Evolutionary conservation across 176 grass and related monocot genomes (phyloP), one percentile per base, ranked within the genome.

Genomic region (Oryza longistaminata): DNA sequence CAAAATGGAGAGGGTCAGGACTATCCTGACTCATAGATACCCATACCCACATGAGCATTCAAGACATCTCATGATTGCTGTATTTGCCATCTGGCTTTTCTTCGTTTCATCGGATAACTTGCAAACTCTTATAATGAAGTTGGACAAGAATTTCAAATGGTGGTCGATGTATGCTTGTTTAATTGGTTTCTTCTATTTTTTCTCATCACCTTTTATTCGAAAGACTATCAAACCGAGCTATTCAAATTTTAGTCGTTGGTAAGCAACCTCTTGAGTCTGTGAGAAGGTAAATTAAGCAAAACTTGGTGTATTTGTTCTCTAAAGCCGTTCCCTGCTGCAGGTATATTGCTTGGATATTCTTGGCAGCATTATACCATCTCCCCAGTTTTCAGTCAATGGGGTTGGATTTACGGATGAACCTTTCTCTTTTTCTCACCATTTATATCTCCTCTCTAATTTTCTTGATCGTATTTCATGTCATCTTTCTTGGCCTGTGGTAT

Each of bases 331-430:
- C 52, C 40, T 70, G 42, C 65, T 88, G 87, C 84, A 99, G 96
- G 96, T 99, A 99, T 64, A 90, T 99, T 81, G 93, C 88, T 46
- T 99, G 96, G 96, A 99, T 99, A 85, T 99, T 96, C 88, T 87
- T 95, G 75, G 93, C 96, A 84, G 93, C 96, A 58, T 87, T 96
- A 68, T 98, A 98, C 82, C 96, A 99, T 85, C 94, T 99, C 72
- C 96, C 96, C n/a, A 99, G 96, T 92, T 99, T 99, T 90, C 93
- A 89, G 71, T 99, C 96, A 33, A 99, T 99, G 96, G 96, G 96
- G 42, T 83, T 99, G 77, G 93, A 99, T 93, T 87, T 99, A 88
- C 75, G 91, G 58, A 99, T 99, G 96, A 99, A 99, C 75, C 90
- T 99, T 77, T 99, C 93, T 83, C 77, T 99, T 50, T 99, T 92